phyloP scores from a whole-genome alignment of 805 yeast species.

The Saturnispora hagleri region DNA sequence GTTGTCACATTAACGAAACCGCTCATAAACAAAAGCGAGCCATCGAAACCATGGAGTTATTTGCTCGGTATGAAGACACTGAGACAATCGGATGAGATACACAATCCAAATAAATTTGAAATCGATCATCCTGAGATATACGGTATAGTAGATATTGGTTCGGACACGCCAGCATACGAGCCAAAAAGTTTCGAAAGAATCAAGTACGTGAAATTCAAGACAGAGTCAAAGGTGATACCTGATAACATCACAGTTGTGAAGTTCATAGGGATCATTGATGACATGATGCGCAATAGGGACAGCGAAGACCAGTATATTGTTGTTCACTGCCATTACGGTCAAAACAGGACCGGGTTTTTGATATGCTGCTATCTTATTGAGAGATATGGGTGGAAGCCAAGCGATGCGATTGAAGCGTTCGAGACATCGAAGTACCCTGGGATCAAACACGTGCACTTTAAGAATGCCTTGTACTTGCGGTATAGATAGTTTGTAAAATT shows the following conservation, averaged over 20 bases:
- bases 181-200: conserved; percentile 46
- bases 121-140: conserved; percentile 38
- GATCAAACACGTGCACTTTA: conserved; percentile 67
- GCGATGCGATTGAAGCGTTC: conserved; percentile 56
- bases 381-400: conserved; percentile 46
- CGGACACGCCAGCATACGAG: conserved; percentile 62
- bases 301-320: conserved; percentile 35
- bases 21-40: conserved; percentile 25
- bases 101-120: conserved; percentile 52
- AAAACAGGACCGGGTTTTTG: conserved; percentile 68
- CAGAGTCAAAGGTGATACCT: conserved; percentile 72
- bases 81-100: conserved; percentile 51
- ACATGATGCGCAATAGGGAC: conserved; percentile 26
- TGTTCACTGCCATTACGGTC: conserved; percentile 78
- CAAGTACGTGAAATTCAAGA: conserved; percentile 60
- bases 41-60: conserved; percentile 31
- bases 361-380: conserved; percentile 64
- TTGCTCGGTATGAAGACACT: conserved; percentile 69
- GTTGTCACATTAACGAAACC: conserved; percentile 42
- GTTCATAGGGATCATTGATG: conserved; percentile 46
- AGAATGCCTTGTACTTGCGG: conserved; percentile 60
- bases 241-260: conserved; percentile 47
- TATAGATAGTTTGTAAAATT: conserved; percentile 32
- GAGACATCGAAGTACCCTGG: conserved; percentile 55
- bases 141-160: conserved; percentile 62